Conservation (phyloP, 345 rosid genomes). For the Populus euphratica region DNA sequence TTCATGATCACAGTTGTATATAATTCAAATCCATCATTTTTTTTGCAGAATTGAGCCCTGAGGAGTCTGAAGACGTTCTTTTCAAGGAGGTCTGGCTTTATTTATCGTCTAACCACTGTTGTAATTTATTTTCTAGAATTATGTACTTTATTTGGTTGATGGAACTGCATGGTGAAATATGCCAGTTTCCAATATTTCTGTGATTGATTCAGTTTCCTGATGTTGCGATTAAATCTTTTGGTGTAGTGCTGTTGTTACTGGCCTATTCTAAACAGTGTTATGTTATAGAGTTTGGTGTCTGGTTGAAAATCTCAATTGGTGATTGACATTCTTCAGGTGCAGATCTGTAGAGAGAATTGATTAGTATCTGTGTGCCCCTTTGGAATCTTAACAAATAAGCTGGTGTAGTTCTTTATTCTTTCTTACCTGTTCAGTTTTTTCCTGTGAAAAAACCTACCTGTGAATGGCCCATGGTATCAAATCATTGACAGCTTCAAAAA, state of each 20-base stretch:
- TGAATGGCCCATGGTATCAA: neutral
- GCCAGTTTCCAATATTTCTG: neutral
- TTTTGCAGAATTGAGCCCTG: slow-evolving; percentile 76
- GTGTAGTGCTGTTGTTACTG: neutral
- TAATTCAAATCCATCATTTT: slow-evolving; percentile 7
- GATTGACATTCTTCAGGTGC: neutral
- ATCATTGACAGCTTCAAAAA: neutral
- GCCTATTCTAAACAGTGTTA: neutral
- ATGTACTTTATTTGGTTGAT: neutral
- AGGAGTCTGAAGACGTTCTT: slow-evolving; percentile 97
- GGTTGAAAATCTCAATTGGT: neutral
- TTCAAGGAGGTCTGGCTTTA: slow-evolving; percentile 77
- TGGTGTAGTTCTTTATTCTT: neutral
- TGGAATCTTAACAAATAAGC: neutral
- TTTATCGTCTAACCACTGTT: slow-evolving; percentile 4
- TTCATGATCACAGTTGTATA: neutral
- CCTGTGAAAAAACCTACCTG: neutral
- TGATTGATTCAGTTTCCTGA: neutral
- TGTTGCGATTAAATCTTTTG: neutral
- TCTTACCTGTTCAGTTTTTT: neutral
- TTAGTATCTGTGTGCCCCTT: neutral
- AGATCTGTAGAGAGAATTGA: neutral
- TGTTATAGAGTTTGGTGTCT: neutral
- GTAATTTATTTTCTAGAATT: neutral
- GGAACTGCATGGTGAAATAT: neutral